Base-by-base conservation (phyloP, 306 rosid species). In the Quercus cerris region DNA sequence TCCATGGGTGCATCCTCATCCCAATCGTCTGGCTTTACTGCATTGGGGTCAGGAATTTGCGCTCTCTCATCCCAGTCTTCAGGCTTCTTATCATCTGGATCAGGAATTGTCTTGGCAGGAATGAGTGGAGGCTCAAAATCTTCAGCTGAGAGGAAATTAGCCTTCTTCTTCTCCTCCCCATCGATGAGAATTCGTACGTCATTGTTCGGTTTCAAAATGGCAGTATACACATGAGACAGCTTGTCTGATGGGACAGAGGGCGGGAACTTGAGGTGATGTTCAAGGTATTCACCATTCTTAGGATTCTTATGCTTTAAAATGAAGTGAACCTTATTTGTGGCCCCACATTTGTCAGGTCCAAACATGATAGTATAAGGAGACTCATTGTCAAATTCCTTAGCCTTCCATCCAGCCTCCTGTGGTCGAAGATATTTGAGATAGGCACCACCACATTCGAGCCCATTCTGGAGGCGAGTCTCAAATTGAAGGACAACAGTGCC, bases 31-130 rank as follows among this genome's bases (percentile, higher is more conserved):
- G 99, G 99, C 83, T 95, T 95, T 7, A 86, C 92, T 10, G 98
- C 98, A 84, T 38, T 63, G 12, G 94, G 87, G 77, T 95, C 99
- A 0, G 96, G 94, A 78, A 95, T 95, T 77, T 91, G 91, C 6
- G 88, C 93, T 79, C 97, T 84, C 86, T 95, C 99, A n/a, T 95
- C 99, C 99, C 99, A 95, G 74, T 95, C 99, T 88, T 93, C 97
- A 3, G 99, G 99, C 83, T 95, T 95, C 84, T 80, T 89, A 80
- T 95, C 99, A n/a, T 93, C 94, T 14, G 99, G 98, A 73, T 95
- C 99, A 11, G 99, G 89, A 78, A 95, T 95, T 13, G 96, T 93
- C 91, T 93, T 87, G 76, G 91, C 46, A 57, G 99, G 98, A 81
- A 95, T 85, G n/a, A 95, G 88, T 1, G 97, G 59, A 74, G 99